Evolutionary conservation across 768 basidiomycete genomes (phyloP), one percentile per base, ranked within the genome.

Genomic region (Psilocybe subaeruginosa): DNA sequence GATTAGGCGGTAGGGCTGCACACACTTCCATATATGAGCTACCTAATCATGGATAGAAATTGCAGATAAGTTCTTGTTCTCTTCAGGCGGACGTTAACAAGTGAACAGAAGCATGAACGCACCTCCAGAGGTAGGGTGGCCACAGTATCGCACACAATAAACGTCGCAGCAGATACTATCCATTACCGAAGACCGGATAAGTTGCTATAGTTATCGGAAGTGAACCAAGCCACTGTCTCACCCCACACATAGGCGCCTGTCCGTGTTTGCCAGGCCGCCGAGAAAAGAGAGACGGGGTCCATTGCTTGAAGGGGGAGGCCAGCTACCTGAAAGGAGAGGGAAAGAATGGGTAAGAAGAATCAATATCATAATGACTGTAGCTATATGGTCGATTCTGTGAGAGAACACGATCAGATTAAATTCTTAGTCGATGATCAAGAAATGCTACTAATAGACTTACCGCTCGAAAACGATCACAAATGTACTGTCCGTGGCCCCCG

Each of bases 161-260:
- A 53, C 2, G 51, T 53, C 12, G 51, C 30, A 53, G 51, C 51
- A 53, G 51, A 53, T n/a, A 53, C 51, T 53, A 19, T 53, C 16
- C 7, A 9, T 6, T 51, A 27, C 23, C 23, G 2, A 23, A 17
- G 16, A 9, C 8, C 1, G 16, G 16, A 8, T 30, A 3, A 23
- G 47, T 4, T 8, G 8, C 8, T 23, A 23, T 27, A 23, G 23
- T 23, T 23, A 23, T n/a, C 47, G 47, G 47, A 27, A 49, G 11
- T 49, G n/a, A 49, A 11, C 6, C 6, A 27, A 8, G 14, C 17
- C 17, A 23, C 6, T 49, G 14, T 23, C 51, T 53, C 6, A 53
- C 51, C 3, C 51, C 51, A 53, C 31, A 30, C 31, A 53, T 53
- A 53, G 8, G 51, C 51, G 16, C 51, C 51, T 8, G 19, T 37